Evolutionary conservation across 2,329 filamentous ascomycete genomes (phyloP).

Genomic region (Neonectria faginata): DNA sequence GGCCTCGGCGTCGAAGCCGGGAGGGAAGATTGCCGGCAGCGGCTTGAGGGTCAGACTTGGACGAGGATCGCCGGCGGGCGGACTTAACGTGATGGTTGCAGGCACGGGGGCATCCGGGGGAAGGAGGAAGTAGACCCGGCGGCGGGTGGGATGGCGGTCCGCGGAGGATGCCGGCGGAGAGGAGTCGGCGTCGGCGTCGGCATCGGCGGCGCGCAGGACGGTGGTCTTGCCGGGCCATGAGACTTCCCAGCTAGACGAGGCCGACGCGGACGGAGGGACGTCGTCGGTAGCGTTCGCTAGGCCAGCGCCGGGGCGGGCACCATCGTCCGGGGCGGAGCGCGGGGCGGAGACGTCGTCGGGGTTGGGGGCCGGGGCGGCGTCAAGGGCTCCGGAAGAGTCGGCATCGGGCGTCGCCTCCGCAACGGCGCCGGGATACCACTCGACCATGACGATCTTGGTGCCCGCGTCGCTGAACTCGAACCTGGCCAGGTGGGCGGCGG

Average conservation of each 20-base stretch:
- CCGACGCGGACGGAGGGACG: conserved; percentile 6
- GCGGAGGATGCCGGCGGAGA: conserved; percentile 48
- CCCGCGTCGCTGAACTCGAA: conserved; percentile 92
- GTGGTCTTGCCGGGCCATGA: conserved; percentile 85
- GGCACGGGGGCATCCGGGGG: conserved; percentile 79
- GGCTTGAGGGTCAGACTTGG: conserved; percentile 74
- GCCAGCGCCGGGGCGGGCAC: conserved; percentile 15
- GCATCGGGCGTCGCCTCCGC: conserved; percentile 23
- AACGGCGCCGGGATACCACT: conserved; percentile 73
- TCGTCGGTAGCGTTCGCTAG: conserved; percentile 16
- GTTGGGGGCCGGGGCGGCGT: conserved; percentile 32
- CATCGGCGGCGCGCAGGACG: conserved; percentile 70
- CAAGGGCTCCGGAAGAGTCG: conserved; percentile 20
- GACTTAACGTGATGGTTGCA: conserved; percentile 74
- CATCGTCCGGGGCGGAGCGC: conserved; percentile 30
- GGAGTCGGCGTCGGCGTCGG: conserved; percentile 38
- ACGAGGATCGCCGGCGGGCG: conserved; percentile 48
- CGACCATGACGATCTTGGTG: conserved; percentile 92
- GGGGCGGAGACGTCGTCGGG: conserved; percentile 36
- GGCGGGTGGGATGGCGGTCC: conserved; percentile 47
- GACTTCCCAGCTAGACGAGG: conserved; percentile 73
- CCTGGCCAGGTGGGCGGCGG: conserved; percentile 65
- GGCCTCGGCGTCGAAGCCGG: conserved; percentile 76
- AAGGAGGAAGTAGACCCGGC: conserved; percentile 84
- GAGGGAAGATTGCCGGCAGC: conserved; percentile 86